These are phyloP conservation scores for Ophiostoma pallidulum DNA, from an alignment of 2,329 filamentous ascomycete species.

Conservation along the genomic window DNA sequence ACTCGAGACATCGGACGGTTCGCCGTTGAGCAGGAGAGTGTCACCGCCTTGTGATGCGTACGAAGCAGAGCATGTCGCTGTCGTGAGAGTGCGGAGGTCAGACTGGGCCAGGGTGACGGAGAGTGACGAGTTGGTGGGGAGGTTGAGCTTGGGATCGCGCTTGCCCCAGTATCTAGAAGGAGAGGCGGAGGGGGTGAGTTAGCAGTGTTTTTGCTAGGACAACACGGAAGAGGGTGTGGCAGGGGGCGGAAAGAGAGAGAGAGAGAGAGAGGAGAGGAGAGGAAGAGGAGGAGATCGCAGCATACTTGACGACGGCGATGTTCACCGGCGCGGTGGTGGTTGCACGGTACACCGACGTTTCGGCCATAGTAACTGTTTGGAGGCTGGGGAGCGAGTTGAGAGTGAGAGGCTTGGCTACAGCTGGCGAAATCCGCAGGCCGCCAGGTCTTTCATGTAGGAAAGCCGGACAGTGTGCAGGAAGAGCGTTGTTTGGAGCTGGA, in stretches of 20 bases:
- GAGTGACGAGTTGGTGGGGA: slow-evolving; percentile 95
- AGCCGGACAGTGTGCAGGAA: too few species aligned
- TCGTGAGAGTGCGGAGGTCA: slow-evolving; percentile 91
- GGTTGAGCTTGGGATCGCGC: slow-evolving; percentile 84
- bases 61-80: slow-evolving; percentile 73
- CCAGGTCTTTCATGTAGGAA: too few species aligned
- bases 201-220: slow-evolving; percentile 4
- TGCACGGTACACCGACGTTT: slow-evolving; percentile 65
- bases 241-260: slow-evolving; percentile 1
- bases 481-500: too few species aligned
- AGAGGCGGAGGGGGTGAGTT: slow-evolving; percentile 28
- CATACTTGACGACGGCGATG: slow-evolving; percentile 92
- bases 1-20: slow-evolving; percentile 72
- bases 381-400: too few species aligned
- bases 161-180: slow-evolving; percentile 79
- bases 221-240: too few species aligned
- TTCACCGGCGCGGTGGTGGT: slow-evolving; percentile 97
- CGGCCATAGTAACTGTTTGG: slow-evolving; percentile 17
- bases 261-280: slow-evolving; percentile 13
- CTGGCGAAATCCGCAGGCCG: neutral
- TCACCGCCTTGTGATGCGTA: slow-evolving; percentile 52
- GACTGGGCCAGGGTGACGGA: slow-evolving; percentile 91
- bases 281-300: too few species aligned
- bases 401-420: neutral
- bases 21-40: slow-evolving; percentile 74